Conservation (phyloP, 2,329 filamentous ascomycete genomes). For the Acrocalymma vagum region DNA sequence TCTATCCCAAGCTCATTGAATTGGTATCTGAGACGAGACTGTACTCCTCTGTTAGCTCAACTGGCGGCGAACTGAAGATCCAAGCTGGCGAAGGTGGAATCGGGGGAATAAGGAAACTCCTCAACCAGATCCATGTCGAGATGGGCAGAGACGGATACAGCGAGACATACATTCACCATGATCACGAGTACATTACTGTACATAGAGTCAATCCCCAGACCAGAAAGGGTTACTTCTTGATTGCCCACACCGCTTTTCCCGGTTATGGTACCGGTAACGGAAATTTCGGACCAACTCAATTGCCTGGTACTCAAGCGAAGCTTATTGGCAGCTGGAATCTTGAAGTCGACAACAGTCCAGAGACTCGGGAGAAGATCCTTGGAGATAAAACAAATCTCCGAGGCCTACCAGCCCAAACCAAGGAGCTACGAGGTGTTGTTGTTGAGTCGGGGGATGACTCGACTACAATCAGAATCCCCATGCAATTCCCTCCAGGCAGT, state of each 20-base stretch:
- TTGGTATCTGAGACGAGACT: constrained; percentile 87
- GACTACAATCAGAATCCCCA: constrained; percentile 80
- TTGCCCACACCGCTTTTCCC: constrained; percentile 95
- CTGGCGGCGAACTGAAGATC: constrained; percentile 63
- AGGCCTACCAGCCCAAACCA: constrained; percentile 84
- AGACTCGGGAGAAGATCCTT: constrained; percentile 70
- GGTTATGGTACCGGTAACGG: constrained; percentile 88
- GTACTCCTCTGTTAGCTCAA: constrained; percentile 81
- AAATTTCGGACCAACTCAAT: constrained; percentile 78
- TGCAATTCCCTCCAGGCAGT: constrained; percentile 89
- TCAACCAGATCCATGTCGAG: constrained; percentile 92
- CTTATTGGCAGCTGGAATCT: constrained; percentile 91
- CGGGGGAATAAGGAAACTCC: constrained; percentile 86
- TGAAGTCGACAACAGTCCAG: constrained; percentile 81
- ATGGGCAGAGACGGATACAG: constrained; percentile 97
- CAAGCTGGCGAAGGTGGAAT: constrained; percentile 84
- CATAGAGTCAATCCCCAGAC: constrained; percentile 93
- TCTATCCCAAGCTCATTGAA: constrained; percentile 93
- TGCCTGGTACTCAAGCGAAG: constrained; percentile 84
- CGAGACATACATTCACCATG: constrained; percentile 96
- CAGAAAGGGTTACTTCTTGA: constrained; percentile 91
- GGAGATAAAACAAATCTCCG: constrained; percentile 76
- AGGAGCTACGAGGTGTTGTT: constrained; percentile 75
- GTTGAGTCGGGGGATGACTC: constrained; percentile 77
- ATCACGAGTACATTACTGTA: constrained; percentile 94